Evolutionary conservation across 2,329 filamentous ascomycete genomes (phyloP).

Genomic region (Claviceps cyperi): DNA sequence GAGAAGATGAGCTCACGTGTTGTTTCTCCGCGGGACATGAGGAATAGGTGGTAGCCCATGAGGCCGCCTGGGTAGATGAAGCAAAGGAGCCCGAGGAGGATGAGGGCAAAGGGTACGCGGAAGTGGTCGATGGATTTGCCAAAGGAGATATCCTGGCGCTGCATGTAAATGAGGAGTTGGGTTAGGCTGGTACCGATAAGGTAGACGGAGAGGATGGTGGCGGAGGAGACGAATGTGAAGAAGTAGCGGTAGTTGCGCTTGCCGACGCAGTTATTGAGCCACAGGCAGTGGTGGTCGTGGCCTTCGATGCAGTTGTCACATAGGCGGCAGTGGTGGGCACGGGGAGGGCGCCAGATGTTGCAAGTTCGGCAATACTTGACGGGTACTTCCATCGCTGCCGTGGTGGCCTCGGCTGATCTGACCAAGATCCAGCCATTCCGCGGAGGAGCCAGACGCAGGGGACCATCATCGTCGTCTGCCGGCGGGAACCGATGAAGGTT

Average conservation of each 20-base stretch:
- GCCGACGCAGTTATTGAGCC: slow-evolving; percentile 97
- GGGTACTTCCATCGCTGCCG: slow-evolving; percentile 91
- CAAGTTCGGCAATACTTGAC: slow-evolving; percentile 98
- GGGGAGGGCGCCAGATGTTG: slow-evolving; percentile 91
- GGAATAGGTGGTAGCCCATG: slow-evolving; percentile 78
- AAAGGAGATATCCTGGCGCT: slow-evolving; percentile 51
- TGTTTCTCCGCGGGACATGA: slow-evolving; percentile 83
- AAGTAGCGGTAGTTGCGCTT: slow-evolving; percentile 97
- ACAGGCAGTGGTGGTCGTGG: slow-evolving; percentile 95
- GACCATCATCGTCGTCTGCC: slow-evolving; percentile 60
- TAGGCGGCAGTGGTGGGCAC: slow-evolving; percentile 88
- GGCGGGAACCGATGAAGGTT: slow-evolving; percentile 85
- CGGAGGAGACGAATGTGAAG: slow-evolving; percentile 74
- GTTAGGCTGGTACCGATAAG: slow-evolving; percentile 65
- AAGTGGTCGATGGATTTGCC: slow-evolving; percentile 52
- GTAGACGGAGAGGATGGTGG: slow-evolving; percentile 62
- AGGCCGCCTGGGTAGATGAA: slow-evolving; percentile 72
- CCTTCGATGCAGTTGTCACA: slow-evolving; percentile 97
- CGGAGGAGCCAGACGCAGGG: slow-evolving; percentile 64
- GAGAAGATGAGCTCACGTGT: slow-evolving; percentile 93
- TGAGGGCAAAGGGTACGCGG: slow-evolving; percentile 74
- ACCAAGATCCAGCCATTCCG: slow-evolving; percentile 92
- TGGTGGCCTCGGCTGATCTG: slow-evolving; percentile 57
- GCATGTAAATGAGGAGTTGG: slow-evolving; percentile 62
- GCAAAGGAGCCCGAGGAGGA: slow-evolving; percentile 64